Percentiles rank a stretch among this genome's conserved stretches.
phyloP scores from a whole-genome alignment of 495 filamentous ascomycete species.

The Neurospora cerealis region DNA sequence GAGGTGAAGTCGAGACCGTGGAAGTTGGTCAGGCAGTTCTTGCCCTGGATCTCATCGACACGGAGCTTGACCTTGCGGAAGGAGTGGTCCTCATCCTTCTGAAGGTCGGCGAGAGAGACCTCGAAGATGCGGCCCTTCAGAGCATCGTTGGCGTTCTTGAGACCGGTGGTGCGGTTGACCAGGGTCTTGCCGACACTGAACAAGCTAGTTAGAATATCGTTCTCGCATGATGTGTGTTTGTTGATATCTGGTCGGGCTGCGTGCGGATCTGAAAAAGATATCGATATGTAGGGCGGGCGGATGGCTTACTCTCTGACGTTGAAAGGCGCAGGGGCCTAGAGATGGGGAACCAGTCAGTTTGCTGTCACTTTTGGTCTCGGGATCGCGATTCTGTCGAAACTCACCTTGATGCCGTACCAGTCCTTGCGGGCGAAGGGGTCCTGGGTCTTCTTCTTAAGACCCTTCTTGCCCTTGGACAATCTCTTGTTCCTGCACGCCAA shows the following conservation, averaged over 20 bases:
- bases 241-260: background rate
- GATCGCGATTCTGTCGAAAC: constrained; percentile 6
- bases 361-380: background rate
- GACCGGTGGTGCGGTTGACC: constrained; percentile 96
- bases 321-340: constrained; percentile 89
- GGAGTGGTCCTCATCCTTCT: constrained; percentile 98
- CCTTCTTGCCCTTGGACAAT: constrained; percentile 99
- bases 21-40: constrained; percentile 99
- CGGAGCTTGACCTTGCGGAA: constrained; percentile 99
- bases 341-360: constrained; percentile 11
- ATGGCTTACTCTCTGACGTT: constrained; percentile 83
- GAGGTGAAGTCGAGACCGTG: constrained; percentile 99
- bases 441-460: constrained; percentile 97
- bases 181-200: constrained; percentile 95
- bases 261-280: background rate
- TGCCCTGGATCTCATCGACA: constrained; percentile 97
- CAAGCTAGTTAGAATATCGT: constrained; percentile 22
- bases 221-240: constrained; percentile 3
- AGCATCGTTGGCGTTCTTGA: constrained; percentile 99
- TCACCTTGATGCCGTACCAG: constrained; percentile 95
- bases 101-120: constrained; percentile 95
- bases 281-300: constrained; percentile 6
- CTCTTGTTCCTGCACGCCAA: constrained; percentile 86
- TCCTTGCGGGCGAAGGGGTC: constrained; percentile 98
- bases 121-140: constrained; percentile 98